Conservation (phyloP, 768 basidiomycete genomes). For the Coprinellus micaceus region DNA sequence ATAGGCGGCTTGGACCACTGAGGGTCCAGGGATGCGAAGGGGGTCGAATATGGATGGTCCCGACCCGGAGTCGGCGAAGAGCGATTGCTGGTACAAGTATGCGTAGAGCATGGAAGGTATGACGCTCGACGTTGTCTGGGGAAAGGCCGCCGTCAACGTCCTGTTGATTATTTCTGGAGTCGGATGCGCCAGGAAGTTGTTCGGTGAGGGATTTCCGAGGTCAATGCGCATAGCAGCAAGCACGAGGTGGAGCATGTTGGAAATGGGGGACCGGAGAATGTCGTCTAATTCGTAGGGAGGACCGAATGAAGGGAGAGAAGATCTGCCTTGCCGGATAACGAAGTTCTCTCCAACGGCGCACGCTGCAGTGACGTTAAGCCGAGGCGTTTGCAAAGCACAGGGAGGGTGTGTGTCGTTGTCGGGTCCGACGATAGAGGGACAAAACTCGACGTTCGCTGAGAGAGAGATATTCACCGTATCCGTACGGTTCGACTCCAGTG, state of each 20-base stretch:
- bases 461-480: constrained; percentile 12
- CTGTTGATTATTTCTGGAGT: neutral
- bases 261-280: constrained; percentile 4
- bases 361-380: neutral
- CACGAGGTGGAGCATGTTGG: constrained; percentile 18
- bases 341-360: neutral
- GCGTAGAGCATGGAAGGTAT: neutral
- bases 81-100: neutral
- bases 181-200: constrained; percentile 22
- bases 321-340: neutral
- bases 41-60: constrained; percentile 9
- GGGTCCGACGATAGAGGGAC: constrained; percentile 44
- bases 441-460: constrained; percentile 14
- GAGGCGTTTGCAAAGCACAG: neutral
- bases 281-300: neutral
- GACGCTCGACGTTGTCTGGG: neutral
- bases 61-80: no score
- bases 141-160: neutral
- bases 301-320: neutral
- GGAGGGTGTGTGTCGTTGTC: constrained; percentile 9
- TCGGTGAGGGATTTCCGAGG: constrained; percentile 20
- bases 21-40: constrained; percentile 10
- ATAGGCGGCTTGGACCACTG: constrained; percentile 16
- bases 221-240: constrained; percentile 23
- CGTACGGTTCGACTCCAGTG: constrained; percentile 8